Evolutionary conservation across 2,329 filamentous ascomycete genomes (phyloP), one percentile per base, ranked within the genome.

Genomic region (Malbranchea zuffiana): DNA sequence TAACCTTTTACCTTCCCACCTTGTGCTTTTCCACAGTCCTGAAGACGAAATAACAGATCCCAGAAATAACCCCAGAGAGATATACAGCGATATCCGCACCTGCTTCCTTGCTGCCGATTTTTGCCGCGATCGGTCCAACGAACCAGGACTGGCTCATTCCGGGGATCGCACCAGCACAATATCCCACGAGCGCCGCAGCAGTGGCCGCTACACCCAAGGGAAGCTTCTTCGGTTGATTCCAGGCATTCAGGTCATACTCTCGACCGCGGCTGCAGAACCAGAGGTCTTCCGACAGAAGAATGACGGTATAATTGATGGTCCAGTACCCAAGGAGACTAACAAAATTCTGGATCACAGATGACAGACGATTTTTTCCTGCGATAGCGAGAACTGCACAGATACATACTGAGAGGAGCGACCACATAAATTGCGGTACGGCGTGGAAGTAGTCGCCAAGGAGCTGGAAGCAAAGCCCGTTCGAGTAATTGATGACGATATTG

Each of bases 341-440:
- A 47, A 68, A 67, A 44, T 68, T 66, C 33, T 59, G 50, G 11
- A 68, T 51, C 41, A 67, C 64, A 7, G 53, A 50, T 10, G 59
- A 54, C 6, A 68, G 49, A 32, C 62, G 47, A 23, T 63, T 52
- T 20, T 61, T 57, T 8, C 65, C 65, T 7, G 59, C 62, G 11
- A 67, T 54, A 3, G 63, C 61, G 12, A 67, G 53, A 16, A 60
- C 59, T 11, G 64, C 51, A 33, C 65, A 60, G 3, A 62, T 59
- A 15, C 61, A 55, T 31, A 65, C 64, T 44, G 61, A 61, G 3
- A 63, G 24, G 20, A 66, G 37, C 4, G 62, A 63, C 65, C 65
- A 68, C 44, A 68, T 54, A 44, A 66, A 62, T 30, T 65, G 68
- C 17, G 67, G 72, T 26, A 72, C 65, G 11, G 65, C 68, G n/a